Base-by-base conservation (phyloP, 306 rosid genomes). In the Inga oerstediana region DNA sequence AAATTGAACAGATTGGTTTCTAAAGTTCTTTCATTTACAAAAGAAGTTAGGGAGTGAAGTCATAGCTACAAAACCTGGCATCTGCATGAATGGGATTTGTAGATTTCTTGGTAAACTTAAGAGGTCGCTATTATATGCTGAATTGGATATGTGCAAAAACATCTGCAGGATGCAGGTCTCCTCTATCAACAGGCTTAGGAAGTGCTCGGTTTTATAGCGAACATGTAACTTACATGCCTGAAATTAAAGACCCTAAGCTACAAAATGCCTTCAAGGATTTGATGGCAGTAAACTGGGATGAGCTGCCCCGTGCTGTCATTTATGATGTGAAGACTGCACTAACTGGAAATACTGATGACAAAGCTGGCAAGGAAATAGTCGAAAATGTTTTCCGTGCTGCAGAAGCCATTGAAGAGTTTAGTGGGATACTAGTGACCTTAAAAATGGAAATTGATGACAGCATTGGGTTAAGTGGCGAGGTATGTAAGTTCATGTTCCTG, bases 371-470 rank as follows among this genome's bases (percentile, higher is more conserved):
- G 88, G 93, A 90, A 81, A 69, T 78, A 61, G 87, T 93, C 41
- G 74, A 82, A 7, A 93, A 91, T 86, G 93, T 96, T 74, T 88
- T 91, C 64, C 94, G 94, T 3, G 94, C 97, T 0, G 97, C 99
- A 0, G 86, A 86, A 82, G 99, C 99, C 76, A 87, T 77, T 78
- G 97, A 93, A 87, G 98, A 95, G 86, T 93, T 95, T 77, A 86
- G 96, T 43, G 99, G 86, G 68, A 91, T 88, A 12, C 80, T 95
- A 61, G 79, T 76, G 27, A 79, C 59, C 68, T 76, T 96, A 81
- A 93, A 88, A 87, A 90, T 97, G 97, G 94, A 94, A 80, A 75
- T 97, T 30, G 99, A 97, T 85, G 99, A 94, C 84, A 83, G 86
- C 15, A 74, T 92, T 88, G 99, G 99, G 35, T 0, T 91, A 52